Evolutionary conservation across 2,329 filamentous ascomycete species (phyloP).

Genomic region (Phaeosphaeria sp.): DNA sequence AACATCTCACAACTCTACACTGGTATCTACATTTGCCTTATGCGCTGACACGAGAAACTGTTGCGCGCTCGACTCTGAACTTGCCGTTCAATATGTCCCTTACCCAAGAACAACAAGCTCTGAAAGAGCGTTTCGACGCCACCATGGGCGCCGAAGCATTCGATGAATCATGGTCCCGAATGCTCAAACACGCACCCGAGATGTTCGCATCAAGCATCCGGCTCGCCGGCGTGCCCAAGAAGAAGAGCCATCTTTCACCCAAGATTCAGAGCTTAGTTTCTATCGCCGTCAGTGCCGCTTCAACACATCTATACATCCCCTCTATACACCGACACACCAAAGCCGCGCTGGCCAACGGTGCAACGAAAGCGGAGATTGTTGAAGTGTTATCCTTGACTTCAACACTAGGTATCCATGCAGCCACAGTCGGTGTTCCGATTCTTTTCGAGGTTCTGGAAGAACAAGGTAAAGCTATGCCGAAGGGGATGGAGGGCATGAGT

Average conservation of each 20-base stretch:
- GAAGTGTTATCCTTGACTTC: constrained; percentile 54
- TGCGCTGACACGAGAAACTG: neutral
- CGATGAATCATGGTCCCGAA: constrained; percentile 35
- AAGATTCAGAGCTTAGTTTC: constrained; percentile 54
- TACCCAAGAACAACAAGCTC: constrained; percentile 24
- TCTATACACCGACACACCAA: constrained; percentile 51
- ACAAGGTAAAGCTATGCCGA: constrained; percentile 43
- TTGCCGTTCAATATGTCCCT: constrained; percentile 24
- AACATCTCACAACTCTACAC: neutral
- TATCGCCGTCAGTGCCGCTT: constrained; percentile 52
- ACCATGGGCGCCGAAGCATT: constrained; percentile 29
- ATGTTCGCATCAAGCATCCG: constrained; percentile 40
- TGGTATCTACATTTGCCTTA: neutral
- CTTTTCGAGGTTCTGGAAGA: constrained; percentile 57
- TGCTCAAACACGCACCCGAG: constrained; percentile 34
- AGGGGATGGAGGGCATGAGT: constrained; percentile 42
- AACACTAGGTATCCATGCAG: constrained; percentile 57
- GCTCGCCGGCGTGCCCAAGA: constrained; percentile 35
- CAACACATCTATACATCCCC: constrained; percentile 54
- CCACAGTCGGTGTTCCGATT: constrained; percentile 55
- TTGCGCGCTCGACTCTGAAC: constrained; percentile 12
- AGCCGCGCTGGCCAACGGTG: constrained; percentile 50
- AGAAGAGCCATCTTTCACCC: constrained; percentile 44
- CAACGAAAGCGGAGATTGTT: constrained; percentile 52
- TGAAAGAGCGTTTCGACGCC: constrained; percentile 32